These are phyloP conservation scores for Kokia cookei DNA, from an alignment of 441 rosid genomes.

Conservation along the genomic window DNA sequence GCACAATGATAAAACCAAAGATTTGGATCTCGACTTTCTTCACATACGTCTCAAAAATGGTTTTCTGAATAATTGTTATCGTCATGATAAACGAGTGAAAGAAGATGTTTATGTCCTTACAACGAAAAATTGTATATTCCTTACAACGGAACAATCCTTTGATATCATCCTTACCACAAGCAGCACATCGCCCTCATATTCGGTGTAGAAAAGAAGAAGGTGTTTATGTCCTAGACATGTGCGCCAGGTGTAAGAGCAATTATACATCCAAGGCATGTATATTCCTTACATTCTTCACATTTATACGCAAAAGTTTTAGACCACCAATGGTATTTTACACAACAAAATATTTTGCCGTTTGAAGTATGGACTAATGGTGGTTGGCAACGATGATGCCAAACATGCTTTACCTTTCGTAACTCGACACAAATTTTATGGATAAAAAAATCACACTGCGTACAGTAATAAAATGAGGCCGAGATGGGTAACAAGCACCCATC, in stretches of 20 bases:
- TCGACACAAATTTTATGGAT: background rate
- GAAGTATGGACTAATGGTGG: background rate
- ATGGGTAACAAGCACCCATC: background rate
- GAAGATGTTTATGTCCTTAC: background rate
- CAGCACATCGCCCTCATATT: accelerated
- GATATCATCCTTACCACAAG: too few species aligned
- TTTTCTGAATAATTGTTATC: background rate
- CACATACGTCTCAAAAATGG: background rate
- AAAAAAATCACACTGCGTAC: background rate
- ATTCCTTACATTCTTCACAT: too few species aligned
- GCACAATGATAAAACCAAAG: background rate
- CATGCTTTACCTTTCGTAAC: background rate
- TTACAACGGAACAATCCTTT: too few species aligned
- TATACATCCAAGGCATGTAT: too few species aligned
- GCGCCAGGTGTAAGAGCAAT: too few species aligned
- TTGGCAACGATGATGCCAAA: background rate
- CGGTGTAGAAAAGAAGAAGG: accelerated
- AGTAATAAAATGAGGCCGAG: background rate
- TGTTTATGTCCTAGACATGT: too few species aligned
- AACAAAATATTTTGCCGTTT: background rate
- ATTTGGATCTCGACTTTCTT: background rate
- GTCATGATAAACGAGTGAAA: background rate
- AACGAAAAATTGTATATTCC: too few species aligned
- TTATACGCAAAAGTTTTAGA: too few species aligned
- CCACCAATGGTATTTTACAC: background rate